Evolutionary conservation across 2,329 filamentous ascomycete species (phyloP).

Genomic region (Fonsecaea monophora): DNA sequence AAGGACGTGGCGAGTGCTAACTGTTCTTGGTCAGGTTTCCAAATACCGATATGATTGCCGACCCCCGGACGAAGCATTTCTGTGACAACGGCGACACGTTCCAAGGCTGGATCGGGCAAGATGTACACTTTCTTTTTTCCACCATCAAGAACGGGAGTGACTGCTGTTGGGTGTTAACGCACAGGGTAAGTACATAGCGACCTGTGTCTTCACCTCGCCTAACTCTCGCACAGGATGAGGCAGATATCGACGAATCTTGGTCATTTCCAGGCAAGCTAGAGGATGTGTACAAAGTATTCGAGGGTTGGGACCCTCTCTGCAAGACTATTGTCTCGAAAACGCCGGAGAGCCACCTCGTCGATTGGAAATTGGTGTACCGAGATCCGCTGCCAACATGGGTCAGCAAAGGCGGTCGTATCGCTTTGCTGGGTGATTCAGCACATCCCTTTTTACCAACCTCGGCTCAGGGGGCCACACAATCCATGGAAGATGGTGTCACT

Average conservation of each 20-base stretch:
- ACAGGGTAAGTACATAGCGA: conserved; percentile 26
- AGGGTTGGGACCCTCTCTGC: conserved; percentile 59
- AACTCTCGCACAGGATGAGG: conserved; percentile 49
- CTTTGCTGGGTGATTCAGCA: conserved; percentile 59
- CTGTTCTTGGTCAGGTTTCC: conserved; percentile 38
- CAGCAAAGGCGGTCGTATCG: conserved; percentile 52
- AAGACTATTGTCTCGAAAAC: conserved; percentile 41
- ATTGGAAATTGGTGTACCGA: conserved; percentile 37
- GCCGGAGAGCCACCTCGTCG: conserved; percentile 32
- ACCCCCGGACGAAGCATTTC: conserved; percentile 35
- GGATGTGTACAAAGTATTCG: conserved; percentile 59
- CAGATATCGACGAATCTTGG: conserved; percentile 60
- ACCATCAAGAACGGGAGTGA: conserved; percentile 39
- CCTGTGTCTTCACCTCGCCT: not conserved
- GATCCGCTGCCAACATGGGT: conserved; percentile 41
- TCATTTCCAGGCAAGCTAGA: conserved; percentile 55
- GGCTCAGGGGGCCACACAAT: conserved; percentile 57
- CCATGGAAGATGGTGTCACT: conserved; percentile 59
- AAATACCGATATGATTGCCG: conserved; percentile 42
- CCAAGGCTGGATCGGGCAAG: conserved; percentile 49
- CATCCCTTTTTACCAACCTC: conserved; percentile 59
- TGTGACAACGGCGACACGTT: conserved; percentile 38
- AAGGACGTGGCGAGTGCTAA: not conserved
- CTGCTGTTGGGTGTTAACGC: conserved; percentile 39
- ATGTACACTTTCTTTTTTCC: conserved; percentile 43